phyloP scores from a whole-genome alignment of 495 filamentous ascomycete species.

The Aspergillus sclerotioniger region DNA sequence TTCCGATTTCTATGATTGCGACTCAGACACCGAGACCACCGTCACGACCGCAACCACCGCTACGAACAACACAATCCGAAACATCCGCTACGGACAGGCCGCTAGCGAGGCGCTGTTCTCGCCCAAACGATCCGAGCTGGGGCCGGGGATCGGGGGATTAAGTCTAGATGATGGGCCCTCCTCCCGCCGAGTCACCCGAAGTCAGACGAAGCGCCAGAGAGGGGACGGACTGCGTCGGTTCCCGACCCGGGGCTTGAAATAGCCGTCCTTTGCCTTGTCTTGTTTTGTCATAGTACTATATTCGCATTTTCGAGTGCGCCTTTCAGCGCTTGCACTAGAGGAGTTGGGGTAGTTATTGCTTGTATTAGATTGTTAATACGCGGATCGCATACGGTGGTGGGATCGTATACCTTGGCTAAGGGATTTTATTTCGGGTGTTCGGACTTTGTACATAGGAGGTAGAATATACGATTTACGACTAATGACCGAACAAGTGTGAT shows the following conservation, averaged over 20 bases:
- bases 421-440: neutral
- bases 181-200: slow-evolving; percentile 39
- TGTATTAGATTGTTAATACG: neutral
- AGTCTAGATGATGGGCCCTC: slow-evolving; percentile 43
- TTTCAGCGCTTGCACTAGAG: slow-evolving; percentile 6
- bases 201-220: slow-evolving; percentile 32
- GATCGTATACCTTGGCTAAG: neutral
- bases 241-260: neutral
- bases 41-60: slow-evolving; percentile 35
- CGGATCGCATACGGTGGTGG: neutral
- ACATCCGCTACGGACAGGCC: slow-evolving; percentile 38
- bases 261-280: neutral
- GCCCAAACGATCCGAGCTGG: slow-evolving; percentile 35
- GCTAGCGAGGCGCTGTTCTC: slow-evolving; percentile 26
- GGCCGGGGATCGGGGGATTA: slow-evolving; percentile 38
- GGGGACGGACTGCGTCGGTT: neutral
- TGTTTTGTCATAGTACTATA: neutral
- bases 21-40: slow-evolving; percentile 44
- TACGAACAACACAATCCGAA: slow-evolving; percentile 39
- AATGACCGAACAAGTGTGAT: neutral
- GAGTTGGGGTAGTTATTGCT: slow-evolving; percentile 5
- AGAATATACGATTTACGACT: slow-evolving; percentile 18
- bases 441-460: slow-evolving; percentile 10
- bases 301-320: neutral
- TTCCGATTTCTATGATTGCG: slow-evolving; percentile 37